Percentiles rank a stretch among this genome's conserved stretches.
These are phyloP conservation scores for Strigomonas oncopelti DNA, from an alignment of 208 protist genomes.

Conservation along the genomic window DNA sequence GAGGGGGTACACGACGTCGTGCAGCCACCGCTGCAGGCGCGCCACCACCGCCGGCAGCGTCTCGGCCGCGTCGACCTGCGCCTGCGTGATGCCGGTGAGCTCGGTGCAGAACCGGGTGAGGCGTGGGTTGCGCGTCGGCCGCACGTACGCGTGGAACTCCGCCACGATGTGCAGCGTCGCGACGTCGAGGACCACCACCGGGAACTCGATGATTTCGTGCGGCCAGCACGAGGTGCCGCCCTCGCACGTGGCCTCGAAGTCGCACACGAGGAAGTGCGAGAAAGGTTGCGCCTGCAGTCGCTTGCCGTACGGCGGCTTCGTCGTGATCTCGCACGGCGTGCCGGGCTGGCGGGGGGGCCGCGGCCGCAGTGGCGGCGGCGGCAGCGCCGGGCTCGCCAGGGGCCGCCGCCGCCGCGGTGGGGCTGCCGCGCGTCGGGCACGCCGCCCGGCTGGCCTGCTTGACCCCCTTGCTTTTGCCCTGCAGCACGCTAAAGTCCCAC, in stretches of 20 bases:
- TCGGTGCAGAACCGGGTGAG: conserved; percentile 91
- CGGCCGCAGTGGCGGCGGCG: background rate
- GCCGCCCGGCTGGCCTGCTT: background rate
- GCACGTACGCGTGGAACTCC: conserved; percentile 90
- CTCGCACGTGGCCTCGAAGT: conserved; percentile 92
- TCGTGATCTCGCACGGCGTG: conserved; percentile 20
- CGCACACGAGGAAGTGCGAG: conserved; percentile 86
- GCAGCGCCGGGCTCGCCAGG: background rate
- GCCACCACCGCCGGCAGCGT: conserved; percentile 57
- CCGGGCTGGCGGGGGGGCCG: background rate
- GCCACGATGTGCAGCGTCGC: conserved; percentile 53
- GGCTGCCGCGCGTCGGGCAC: background rate
- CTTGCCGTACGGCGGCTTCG: conserved; percentile 25
- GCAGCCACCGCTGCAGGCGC: conserved; percentile 66
- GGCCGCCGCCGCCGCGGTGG: background rate
- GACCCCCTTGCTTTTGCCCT: background rate
- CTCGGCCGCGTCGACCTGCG: conserved; percentile 71
- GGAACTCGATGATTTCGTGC: conserved; percentile 97
- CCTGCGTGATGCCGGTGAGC: conserved; percentile 95
- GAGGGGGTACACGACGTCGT: conserved; percentile 62
- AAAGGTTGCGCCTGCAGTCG: conserved; percentile 71
- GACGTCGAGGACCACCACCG: conserved; percentile 88
- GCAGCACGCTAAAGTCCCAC: background rate
- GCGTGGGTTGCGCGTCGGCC: conserved; percentile 63
- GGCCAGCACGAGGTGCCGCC: conserved; percentile 50